Evolutionary conservation across 345 rosid genomes (phyloP).

Genomic region (Eucalyptus regnans): DNA sequence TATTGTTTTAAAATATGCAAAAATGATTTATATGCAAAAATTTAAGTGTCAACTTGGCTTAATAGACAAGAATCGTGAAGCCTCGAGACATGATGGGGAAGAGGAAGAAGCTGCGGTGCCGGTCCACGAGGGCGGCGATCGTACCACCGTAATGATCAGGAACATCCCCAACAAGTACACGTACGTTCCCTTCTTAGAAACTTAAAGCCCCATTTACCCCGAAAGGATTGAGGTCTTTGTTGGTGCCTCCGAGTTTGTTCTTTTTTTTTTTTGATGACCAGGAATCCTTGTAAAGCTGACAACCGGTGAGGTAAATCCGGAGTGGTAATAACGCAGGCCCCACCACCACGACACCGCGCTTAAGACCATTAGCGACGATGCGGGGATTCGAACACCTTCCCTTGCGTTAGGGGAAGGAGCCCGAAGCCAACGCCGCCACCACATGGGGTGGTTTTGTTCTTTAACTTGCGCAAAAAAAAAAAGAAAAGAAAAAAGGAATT

Average conservation of each 20-base stretch:
- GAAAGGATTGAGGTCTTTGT: background rate
- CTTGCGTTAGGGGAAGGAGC: too few species aligned
- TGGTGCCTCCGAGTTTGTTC: background rate
- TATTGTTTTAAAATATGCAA: background rate
- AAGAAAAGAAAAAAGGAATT: background rate
- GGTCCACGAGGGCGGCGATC: background rate
- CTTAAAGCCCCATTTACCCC: background rate
- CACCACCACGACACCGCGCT: too few species aligned
- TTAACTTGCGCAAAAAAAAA: background rate
- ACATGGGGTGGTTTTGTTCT: background rate
- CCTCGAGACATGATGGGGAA: background rate
- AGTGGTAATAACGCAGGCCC: too few species aligned
- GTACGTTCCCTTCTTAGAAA: constrained; percentile 8
- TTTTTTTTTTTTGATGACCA: background rate
- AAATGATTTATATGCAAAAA: background rate
- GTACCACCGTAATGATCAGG: constrained; percentile 58
- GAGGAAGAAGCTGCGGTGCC: constrained; percentile 3
- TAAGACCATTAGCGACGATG: too few species aligned
- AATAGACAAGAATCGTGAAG: background rate
- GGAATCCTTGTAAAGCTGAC: too few species aligned
- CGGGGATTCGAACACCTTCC: too few species aligned
- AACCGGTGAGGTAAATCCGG: too few species aligned
- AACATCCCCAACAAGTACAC: constrained; percentile 69
- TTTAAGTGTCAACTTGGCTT: background rate
- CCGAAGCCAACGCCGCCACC: too few species aligned